Evolutionary conservation across 768 basidiomycete species (phyloP).

Genomic region (Auriscalpium vulgare): DNA sequence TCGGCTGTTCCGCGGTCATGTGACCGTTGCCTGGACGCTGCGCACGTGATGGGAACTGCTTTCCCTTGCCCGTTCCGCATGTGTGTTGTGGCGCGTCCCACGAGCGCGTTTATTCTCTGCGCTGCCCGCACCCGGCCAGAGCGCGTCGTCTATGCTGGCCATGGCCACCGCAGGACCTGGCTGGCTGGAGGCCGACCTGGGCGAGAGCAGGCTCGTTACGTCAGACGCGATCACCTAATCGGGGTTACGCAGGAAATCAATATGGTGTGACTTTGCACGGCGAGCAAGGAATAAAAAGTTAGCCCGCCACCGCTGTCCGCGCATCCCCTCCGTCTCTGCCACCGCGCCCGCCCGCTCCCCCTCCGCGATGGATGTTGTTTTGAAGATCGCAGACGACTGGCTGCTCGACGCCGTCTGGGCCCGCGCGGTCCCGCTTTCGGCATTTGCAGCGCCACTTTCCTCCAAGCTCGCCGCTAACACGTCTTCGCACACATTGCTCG

Average conservation of each 20-base stretch:
- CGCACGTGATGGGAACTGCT: too few relatives aligned
- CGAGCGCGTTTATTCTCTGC: too few relatives aligned
- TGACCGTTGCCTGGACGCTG: too few relatives aligned
- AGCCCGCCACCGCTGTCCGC: background rate
- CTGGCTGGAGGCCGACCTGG: too few relatives aligned
- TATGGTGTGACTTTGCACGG: background rate
- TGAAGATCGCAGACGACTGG: constrained; percentile 60
- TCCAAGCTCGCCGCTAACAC: constrained; percentile 11
- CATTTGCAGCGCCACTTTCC: constrained; percentile 18
- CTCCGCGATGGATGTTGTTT: constrained; percentile 73
- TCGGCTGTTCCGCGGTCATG: too few relatives aligned
- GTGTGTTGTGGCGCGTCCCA: too few relatives aligned
- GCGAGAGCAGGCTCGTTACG: too few relatives aligned
- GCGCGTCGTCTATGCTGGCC: too few relatives aligned
- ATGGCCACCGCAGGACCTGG: too few relatives aligned
- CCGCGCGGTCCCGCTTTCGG: constrained; percentile 50
- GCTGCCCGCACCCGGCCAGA: too few relatives aligned
- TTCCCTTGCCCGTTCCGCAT: too few relatives aligned
- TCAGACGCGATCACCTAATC: constrained; percentile 35
- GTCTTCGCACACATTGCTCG: constrained; percentile 25
- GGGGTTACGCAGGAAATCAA: constrained; percentile 58
- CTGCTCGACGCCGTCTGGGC: constrained; percentile 79
- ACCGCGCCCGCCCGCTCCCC: background rate
- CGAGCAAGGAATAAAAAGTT: background rate
- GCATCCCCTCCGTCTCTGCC: background rate